Evolutionary conservation across 495 filamentous ascomycete genomes (phyloP), one percentile per base, ranked within the genome.

Genomic region (Aspergillus panamensis): DNA sequence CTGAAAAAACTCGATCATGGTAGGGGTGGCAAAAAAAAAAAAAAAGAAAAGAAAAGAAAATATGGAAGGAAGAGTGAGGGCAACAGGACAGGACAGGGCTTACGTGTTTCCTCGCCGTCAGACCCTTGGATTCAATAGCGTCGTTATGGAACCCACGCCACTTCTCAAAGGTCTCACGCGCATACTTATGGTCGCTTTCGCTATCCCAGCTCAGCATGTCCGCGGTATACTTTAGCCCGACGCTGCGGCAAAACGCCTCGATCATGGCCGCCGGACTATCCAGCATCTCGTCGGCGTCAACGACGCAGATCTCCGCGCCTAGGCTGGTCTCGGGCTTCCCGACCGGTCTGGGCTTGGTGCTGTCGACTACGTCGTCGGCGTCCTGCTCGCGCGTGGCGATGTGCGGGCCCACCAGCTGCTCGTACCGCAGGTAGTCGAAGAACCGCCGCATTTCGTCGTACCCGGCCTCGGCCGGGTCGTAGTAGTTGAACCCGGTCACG

Each of bases 61-160:
- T 50, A 7, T 13, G 9, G 16, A 45, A 21, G 21, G 4, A 6
- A 19, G 51, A 25, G 33, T 25, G 2, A 25, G 42, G 19, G 55
- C 40, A n/a, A n/a, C n/a, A n/a, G n/a, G n/a, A n/a, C n/a, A n/a
- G n/a, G n/a, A n/a, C n/a, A n/a, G n/a, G n/a, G 39, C 90, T 79
- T 82, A 96, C 92, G 65, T 89, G 82, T 40, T 65, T 67, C 67
- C 91, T 75, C 14, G 90, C 81, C 63, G 84, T 86, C 61, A 98
- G 71, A 42, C 82, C 84, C 49, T 77, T 86, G 59, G 87, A 92
- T 51, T 87, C 75, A 59, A 97, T 88, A 16, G 90, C 94, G 77
- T 97, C 93, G 51, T 97, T 88, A 66, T 97, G 94, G 70, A 96
- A 98, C 0, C 92, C 94, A 54, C 84, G 85, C 94, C 94, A 98